phyloP scores from a whole-genome alignment of 2,329 filamentous ascomycete genomes.

The Phaeoacremonium minimum region DNA sequence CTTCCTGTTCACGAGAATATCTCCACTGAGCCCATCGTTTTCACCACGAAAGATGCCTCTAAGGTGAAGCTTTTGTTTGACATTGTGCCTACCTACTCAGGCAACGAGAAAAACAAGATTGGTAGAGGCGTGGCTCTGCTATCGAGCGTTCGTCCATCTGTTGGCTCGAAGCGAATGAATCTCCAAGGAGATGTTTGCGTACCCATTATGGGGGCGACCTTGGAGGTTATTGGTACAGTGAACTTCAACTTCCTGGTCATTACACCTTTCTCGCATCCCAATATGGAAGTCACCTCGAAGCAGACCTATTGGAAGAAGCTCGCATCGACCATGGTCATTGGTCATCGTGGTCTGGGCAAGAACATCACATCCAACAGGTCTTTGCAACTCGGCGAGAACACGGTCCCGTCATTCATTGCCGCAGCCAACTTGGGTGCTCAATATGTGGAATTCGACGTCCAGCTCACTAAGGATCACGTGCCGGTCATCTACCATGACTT shows the following conservation, averaged over 20 bases:
- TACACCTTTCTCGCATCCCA: conserved; percentile 88
- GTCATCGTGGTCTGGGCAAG: conserved; percentile 77
- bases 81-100: conserved; percentile 91
- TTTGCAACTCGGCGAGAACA: conserved; percentile 93
- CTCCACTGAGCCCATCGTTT: conserved; percentile 87
- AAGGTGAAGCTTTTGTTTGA: conserved; percentile 92
- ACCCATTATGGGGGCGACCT: conserved; percentile 76
- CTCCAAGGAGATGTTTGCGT: conserved; percentile 90
- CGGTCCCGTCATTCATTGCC: conserved; percentile 90
- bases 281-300: conserved; percentile 85
- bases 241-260: conserved; percentile 97
- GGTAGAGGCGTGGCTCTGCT: conserved; percentile 86
- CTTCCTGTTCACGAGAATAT: conserved; percentile 92
- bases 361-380: conserved; percentile 81
- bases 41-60: conserved; percentile 70
- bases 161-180: conserved; percentile 84
- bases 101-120: conserved; percentile 81
- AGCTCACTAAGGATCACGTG: conserved; percentile 97
- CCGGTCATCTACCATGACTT: conserved; percentile 99
- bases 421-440: conserved; percentile 86
- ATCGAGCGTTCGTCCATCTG: conserved; percentile 75
- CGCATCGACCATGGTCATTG: conserved; percentile 77
- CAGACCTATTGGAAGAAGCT: conserved; percentile 97
- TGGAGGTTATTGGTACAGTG: conserved; percentile 90
- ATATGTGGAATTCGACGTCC: conserved; percentile 79